Base-by-base conservation (phyloP, 305 asterid species). In the Fraxinus velutina region DNA sequence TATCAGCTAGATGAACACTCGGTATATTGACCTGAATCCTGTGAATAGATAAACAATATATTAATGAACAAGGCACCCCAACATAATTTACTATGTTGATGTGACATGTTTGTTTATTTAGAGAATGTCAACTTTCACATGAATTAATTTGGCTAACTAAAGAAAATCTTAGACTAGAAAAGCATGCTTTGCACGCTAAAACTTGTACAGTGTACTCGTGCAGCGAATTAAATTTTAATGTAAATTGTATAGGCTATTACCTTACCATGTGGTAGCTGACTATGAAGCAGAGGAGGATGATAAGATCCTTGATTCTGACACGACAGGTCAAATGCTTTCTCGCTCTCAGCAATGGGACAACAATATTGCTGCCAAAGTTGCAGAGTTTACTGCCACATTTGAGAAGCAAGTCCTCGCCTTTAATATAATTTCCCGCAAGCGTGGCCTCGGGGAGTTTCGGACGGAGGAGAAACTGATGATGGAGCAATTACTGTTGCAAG, bases 261-360 rank as follows among this genome's bases (percentile, higher is more conserved):
- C 99, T 74, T 96, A 94, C 89, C 99, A 94, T 83, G 98, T 96
- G 77, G 97, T 96, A 84, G 99, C 99, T 12, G 99, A 96, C 88
- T 96, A 96, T 84, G 99, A 94, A 89, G 98, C 99, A 29, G 98
- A 94, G 89, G 99, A 96, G 84, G 99, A 96, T 82, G 98, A 96
- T 91, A 96, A 91, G 90, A 96, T 94, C 86, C 97, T 96, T 24
- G 98, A 96, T 85, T 93, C 97, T 62, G 97, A 93, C 90, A 89
- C 92, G 21, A 90, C 92, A 24, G 97, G 97, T 44, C 98, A 91
- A 83, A 86, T 93, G 84, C 90, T 93, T 55, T 96, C 98, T 80
- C 97, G 98, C 10, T 96, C 98, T 37, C 98, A 96, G 88, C 98
- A 93, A 84, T 96, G 99, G 99, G 99, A 96, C 88, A 91, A 93